Conservation (phyloP, 495 filamentous ascomycete genomes). For the Pyronema omphalodes region DNA sequence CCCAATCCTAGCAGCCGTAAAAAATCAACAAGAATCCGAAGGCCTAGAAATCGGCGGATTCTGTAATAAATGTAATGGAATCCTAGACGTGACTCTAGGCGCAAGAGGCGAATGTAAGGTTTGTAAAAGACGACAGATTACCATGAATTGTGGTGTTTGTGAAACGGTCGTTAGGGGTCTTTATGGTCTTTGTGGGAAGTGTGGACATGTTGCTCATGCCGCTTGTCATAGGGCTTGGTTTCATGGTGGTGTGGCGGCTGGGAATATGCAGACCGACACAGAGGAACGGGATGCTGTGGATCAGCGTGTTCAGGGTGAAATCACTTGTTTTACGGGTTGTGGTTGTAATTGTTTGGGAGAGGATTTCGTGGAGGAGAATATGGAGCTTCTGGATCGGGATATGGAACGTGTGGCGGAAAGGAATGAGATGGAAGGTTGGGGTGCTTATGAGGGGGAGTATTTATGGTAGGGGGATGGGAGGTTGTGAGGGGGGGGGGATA, state of each 20-base stretch:
- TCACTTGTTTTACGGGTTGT: constrained; percentile 28
- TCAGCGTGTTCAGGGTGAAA: too few species aligned
- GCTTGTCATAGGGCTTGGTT: constrained; percentile 36
- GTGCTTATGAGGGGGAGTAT: neutral
- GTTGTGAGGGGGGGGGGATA: too few species aligned
- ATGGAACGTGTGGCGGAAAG: neutral
- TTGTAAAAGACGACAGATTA: constrained; percentile 34
- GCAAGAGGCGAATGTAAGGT: constrained; percentile 37
- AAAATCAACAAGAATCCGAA: constrained; percentile 19
- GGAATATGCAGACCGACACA: neutral
- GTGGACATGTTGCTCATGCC: constrained; percentile 43
- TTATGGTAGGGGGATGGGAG: too few species aligned
- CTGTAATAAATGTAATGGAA: constrained; percentile 37
- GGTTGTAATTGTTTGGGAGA: constrained; percentile 26
- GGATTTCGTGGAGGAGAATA: constrained; percentile 2
- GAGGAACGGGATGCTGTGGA: neutral
- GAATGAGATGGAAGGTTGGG: neutral
- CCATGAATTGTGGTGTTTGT: constrained; percentile 41
- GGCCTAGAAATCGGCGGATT: constrained; percentile 42
- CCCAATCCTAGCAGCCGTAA: constrained; percentile 25
- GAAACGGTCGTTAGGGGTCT: constrained; percentile 36
- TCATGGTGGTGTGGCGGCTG: constrained; percentile 3
- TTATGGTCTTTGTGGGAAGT: constrained; percentile 40
- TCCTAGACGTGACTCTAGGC: constrained; percentile 30
- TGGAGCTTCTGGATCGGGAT: neutral